phyloP scores from a whole-genome alignment of 495 filamentous ascomycete genomes.

The Staphylotrichum tortipilum region DNA sequence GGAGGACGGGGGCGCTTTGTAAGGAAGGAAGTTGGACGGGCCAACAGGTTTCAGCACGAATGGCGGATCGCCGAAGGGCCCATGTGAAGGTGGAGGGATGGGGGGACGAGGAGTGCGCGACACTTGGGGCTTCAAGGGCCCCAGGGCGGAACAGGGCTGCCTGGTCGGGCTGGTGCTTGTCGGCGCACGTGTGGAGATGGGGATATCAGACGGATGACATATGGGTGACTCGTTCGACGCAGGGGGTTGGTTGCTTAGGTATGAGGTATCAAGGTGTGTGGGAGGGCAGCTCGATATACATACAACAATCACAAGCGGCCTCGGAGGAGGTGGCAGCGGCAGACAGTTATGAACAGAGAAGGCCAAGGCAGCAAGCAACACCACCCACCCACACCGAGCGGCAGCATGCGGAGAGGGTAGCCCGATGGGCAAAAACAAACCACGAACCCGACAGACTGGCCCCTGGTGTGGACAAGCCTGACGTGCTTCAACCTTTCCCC shows the following conservation, averaged over 20 bases:
- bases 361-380: not conserved
- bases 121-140: too few species aligned
- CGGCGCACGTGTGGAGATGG: too few species aligned
- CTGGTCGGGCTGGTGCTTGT: too few species aligned
- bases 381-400: too few species aligned
- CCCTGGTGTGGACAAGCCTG: not conserved
- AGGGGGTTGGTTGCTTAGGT: too few species aligned
- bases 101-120: not conserved
- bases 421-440: slow-evolving; percentile 3
- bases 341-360: not conserved
- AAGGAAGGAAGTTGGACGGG: too few species aligned
- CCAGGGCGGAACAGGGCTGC: not conserved
- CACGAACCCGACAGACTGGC: not conserved
- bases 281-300: too few species aligned
- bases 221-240: too few species aligned
- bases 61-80: not conserved
- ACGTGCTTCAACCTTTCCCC: not conserved
- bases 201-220: too few species aligned
- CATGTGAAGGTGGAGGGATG: not conserved
- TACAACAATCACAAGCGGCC: too few species aligned
- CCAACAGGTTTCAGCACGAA: not conserved
- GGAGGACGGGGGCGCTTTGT: not conserved
- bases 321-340: not conserved
- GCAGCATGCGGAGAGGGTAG: not conserved
- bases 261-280: too few species aligned